phyloP scores from a whole-genome alignment of 2,329 filamentous ascomycete species.

The Teratosphaeriaceae sp. region DNA sequence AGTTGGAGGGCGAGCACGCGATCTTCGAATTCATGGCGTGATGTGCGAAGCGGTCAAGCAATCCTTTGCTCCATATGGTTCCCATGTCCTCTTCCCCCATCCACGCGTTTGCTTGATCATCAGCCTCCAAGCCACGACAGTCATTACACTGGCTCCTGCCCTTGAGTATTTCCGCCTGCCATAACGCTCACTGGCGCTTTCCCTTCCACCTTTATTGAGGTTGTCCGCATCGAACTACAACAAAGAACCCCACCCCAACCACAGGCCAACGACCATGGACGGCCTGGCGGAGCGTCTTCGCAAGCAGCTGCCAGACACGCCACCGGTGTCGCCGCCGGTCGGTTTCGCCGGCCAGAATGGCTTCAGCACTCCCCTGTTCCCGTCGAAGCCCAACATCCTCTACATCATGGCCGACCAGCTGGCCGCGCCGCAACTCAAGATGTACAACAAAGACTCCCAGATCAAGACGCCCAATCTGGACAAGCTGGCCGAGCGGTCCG shows the following conservation, averaged over 20 bases:
- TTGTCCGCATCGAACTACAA: too few species aligned
- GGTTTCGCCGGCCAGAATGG: slow-evolving; percentile 33
- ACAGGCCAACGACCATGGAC: slow-evolving; percentile 14
- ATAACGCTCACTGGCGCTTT: neutral
- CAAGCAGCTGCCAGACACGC: slow-evolving; percentile 27
- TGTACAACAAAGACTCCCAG: slow-evolving; percentile 80
- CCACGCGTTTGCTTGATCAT: neutral
- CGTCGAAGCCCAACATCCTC: slow-evolving; percentile 63
- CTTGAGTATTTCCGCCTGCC: too few species aligned
- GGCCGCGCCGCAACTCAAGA: slow-evolving; percentile 81
- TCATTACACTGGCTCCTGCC: too few species aligned
- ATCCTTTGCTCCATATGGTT: too few species aligned
- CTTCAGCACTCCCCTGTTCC: slow-evolving; percentile 33
- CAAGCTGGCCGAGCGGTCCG: slow-evolving; percentile 68
- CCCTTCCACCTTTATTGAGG: too few species aligned
- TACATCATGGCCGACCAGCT: slow-evolving; percentile 98
- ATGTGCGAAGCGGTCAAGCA: too few species aligned
- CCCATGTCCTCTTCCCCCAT: neutral
- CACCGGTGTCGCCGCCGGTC: slow-evolving; percentile 31
- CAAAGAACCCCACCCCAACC: slow-evolving; percentile 4
- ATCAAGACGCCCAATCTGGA: slow-evolving; percentile 92
- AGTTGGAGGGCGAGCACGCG: neutral
- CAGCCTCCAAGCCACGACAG: too few species aligned
- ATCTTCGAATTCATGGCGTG: too few species aligned
- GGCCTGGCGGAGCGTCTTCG: slow-evolving; percentile 18